Evolutionary conservation across 2,329 filamentous ascomycete genomes (phyloP).

Genomic region (Endothia cerciana): DNA sequence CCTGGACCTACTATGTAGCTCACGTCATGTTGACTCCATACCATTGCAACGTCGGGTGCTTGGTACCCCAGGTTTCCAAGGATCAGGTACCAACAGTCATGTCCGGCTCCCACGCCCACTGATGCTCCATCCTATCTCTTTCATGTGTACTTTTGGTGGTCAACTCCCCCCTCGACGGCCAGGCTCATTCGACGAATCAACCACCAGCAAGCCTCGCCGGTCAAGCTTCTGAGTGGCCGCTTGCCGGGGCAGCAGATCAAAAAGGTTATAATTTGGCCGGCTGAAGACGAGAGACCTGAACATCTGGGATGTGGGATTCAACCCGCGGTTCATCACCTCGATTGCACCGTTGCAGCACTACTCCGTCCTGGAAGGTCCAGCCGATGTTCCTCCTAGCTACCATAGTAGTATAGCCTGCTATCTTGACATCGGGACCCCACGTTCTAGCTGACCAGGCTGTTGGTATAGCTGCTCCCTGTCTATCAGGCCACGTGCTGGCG

Average conservation of each 20-base stretch:
- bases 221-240: no score
- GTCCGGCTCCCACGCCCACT: not conserved
- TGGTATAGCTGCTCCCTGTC: not conserved
- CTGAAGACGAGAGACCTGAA: not conserved
- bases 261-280: not conserved
- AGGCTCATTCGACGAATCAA: no score
- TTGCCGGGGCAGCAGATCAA: no score
- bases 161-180: not conserved
- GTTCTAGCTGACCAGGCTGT: not conserved
- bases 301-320: no score
- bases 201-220: no score
- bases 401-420: not conserved
- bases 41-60: not conserved
- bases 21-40: not conserved
- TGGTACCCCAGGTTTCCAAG: not conserved
- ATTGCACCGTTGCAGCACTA: constrained; percentile 4
- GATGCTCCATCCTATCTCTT: not conserved
- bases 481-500: not conserved
- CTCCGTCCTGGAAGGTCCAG: not conserved
- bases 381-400: not conserved
- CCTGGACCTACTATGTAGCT: not conserved
- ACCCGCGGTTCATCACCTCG: not conserved
- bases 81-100: not conserved
- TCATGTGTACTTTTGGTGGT: not conserved
- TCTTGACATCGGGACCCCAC: not conserved